A percentile compares a stretch with the other conserved stretches of the same genome.
phyloP scores from a whole-genome alignment of 345 rosid species.

The Lepidium aucheri region DNA sequence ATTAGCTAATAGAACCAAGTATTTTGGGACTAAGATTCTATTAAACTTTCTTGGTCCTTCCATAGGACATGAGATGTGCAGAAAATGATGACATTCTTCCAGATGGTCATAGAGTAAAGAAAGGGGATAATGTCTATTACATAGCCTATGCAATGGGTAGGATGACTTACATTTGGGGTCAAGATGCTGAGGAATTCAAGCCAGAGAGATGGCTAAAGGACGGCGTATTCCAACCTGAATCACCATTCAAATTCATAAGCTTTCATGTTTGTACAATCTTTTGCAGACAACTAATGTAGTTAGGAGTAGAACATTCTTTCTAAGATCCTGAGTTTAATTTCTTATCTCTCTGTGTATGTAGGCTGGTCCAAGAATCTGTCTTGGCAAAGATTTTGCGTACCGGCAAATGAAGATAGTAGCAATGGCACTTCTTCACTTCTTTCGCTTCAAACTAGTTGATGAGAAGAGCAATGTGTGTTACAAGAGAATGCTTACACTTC shows the following conservation, averaged over 20 bases:
- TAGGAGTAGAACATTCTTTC: neutral
- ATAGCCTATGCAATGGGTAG: constrained; percentile 74
- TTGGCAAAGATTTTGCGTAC: constrained; percentile 68
- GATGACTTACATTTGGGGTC: constrained; percentile 71
- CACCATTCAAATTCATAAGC: constrained; percentile 62
- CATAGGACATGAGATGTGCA: constrained; percentile 55
- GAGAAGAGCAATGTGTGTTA: constrained; percentile 33
- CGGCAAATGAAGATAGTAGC: constrained; percentile 73
- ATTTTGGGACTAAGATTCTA: neutral
- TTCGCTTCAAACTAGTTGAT: constrained; percentile 50
- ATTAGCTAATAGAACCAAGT: neutral
- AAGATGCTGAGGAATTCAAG: constrained; percentile 52
- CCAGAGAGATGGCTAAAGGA: constrained; percentile 76
- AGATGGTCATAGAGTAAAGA: constrained; percentile 49
- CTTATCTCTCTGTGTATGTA: constrained; percentile 18
- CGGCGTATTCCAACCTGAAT: constrained; percentile 55
- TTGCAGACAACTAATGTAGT: neutral
- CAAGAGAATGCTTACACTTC: constrained; percentile 62
- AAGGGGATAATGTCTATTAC: constrained; percentile 54
- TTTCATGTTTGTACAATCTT: constrained; percentile 40
- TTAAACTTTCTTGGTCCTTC: neutral
- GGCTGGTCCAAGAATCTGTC: constrained; percentile 83
- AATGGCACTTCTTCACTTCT: constrained; percentile 47
- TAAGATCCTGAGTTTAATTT: neutral
- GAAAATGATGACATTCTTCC: constrained; percentile 62